A percentile compares a stretch with the other conserved stretches of the same genome.
Evolutionary conservation across 768 basidiomycete genomes (phyloP).

Genomic region (Favolaschia claudopus): DNA sequence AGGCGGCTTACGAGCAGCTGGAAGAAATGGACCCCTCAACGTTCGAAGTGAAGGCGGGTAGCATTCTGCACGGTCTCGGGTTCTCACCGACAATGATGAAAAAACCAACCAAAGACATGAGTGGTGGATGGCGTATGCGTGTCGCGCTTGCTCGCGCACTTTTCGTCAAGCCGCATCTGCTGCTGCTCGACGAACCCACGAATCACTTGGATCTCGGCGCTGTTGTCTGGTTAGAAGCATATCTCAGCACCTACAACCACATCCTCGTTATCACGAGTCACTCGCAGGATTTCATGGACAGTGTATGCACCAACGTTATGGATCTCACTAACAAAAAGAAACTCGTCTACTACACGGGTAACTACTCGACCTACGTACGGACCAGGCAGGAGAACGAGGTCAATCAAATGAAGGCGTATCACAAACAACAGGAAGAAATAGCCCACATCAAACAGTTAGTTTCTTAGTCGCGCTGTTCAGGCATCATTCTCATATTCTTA

Average conservation of each 20-base stretch:
- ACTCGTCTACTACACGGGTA: slow-evolving; percentile 93
- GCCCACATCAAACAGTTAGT: slow-evolving; percentile 95
- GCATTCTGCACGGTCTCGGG: slow-evolving; percentile 97
- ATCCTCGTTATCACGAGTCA: slow-evolving; percentile 97
- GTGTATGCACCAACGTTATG: slow-evolving; percentile 97
- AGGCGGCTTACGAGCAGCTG: slow-evolving; percentile 91
- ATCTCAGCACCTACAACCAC: slow-evolving; percentile 97
- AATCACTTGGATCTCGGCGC: slow-evolving; percentile 97
- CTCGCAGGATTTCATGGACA: slow-evolving; percentile 99
- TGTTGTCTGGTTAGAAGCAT: slow-evolving; percentile 98
- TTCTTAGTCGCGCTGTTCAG: background rate
- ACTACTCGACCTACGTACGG: slow-evolving; percentile 96
- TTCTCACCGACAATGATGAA: slow-evolving; percentile 93
- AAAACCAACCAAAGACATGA: slow-evolving; percentile 98
- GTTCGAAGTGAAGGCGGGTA: slow-evolving; percentile 95
- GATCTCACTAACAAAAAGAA: slow-evolving; percentile 93
- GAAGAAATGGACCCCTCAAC: slow-evolving; percentile 96
- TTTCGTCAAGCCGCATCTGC: slow-evolving; percentile 95
- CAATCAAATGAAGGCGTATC: slow-evolving; percentile 99
- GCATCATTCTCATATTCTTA: slow-evolving; percentile 16
- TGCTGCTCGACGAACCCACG: slow-evolving; percentile 92
- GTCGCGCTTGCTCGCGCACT: slow-evolving; percentile 95
- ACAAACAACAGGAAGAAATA: slow-evolving; percentile 99
- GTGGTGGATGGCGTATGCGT: slow-evolving; percentile 99
- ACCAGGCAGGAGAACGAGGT: slow-evolving; percentile 98